Percentiles rank a stretch among this genome's conserved stretches.
Evolutionary conservation across 2,329 filamentous ascomycete species (phyloP).

Genomic region (Xylariaceae sp.): DNA sequence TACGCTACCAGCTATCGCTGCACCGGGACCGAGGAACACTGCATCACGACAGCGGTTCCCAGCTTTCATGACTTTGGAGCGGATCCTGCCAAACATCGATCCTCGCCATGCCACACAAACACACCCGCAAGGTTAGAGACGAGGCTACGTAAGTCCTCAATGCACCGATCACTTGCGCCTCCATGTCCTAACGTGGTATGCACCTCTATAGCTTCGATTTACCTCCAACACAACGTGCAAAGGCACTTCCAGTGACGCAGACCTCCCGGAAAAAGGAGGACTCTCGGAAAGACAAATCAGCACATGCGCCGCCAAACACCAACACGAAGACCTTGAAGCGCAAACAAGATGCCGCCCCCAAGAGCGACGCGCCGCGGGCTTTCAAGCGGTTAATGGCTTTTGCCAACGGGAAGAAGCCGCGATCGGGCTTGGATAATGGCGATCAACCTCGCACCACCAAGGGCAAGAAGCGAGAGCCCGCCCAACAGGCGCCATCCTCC

Average conservation of each 20-base stretch:
- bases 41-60: too few relatives aligned
- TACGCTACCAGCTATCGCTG: too few relatives aligned
- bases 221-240: conserved; percentile 46
- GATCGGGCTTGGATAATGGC: conserved; percentile 71
- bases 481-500: conserved; percentile 13
- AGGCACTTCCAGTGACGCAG: conserved; percentile 45
- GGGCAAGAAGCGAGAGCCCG: conserved; percentile 28
- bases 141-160: conserved; percentile 46
- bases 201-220: conserved; percentile 43
- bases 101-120: conserved; percentile 75
- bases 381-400: conserved; percentile 83
- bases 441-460: conserved; percentile 33
- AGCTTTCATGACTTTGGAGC: too few relatives aligned
- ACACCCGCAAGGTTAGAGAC: conserved; percentile 63
- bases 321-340: conserved; percentile 43
- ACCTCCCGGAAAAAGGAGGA: conserved; percentile 27
- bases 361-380: conserved; percentile 81
- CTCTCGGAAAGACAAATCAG: conserved; percentile 14
- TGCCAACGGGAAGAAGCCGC: conserved; percentile 56
- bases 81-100: too few relatives aligned
- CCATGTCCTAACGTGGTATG: conserved; percentile 10
- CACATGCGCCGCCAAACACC: conserved; percentile 21
- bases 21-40: too few relatives aligned
- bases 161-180: conserved; percentile 8
- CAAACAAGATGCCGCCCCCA: conserved; percentile 42